Evolutionary conservation across 208 protist species (phyloP).

Genomic region (Tritrichomonas foetus): DNA sequence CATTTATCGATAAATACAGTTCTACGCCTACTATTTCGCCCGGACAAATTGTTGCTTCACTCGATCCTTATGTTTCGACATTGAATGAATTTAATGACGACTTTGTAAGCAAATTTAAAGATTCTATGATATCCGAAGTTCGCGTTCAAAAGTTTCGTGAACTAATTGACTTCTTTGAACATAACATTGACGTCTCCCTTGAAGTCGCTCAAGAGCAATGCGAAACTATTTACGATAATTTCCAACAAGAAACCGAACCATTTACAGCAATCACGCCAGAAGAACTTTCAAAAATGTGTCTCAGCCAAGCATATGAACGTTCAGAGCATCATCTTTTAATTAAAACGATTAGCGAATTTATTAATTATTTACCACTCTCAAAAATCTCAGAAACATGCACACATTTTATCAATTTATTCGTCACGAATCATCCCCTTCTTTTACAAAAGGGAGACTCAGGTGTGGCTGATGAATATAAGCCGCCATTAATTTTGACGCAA

Average conservation of each 20-base stretch:
- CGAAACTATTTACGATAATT: not conserved
- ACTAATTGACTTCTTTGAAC: not conserved
- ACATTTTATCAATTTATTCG: not conserved
- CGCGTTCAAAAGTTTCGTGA: slow-evolving; percentile 9
- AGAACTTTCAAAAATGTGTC: not conserved
- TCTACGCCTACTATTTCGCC: not conserved
- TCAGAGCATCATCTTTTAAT: slow-evolving; percentile 24
- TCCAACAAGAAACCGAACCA: not conserved
- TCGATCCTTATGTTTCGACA: not conserved
- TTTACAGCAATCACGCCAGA: not conserved
- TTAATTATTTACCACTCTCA: not conserved
- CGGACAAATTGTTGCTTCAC: not conserved
- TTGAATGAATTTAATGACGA: not conserved
- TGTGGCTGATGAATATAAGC: not conserved
- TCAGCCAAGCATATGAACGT: not conserved
- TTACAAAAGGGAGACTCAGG: not conserved
- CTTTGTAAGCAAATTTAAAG: not conserved
- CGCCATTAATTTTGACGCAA: not conserved
- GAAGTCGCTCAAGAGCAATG: slow-evolving; percentile 36
- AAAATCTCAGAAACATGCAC: not conserved
- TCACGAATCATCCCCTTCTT: not conserved
- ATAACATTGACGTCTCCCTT: not conserved
- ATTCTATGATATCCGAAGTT: not conserved
- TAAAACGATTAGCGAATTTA: slow-evolving; percentile 7
- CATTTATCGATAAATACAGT: slow-evolving; percentile 22